These are phyloP conservation scores for Pichia terricola DNA, from an alignment of 1,139 yeast genomes.

Conservation along the genomic window DNA sequence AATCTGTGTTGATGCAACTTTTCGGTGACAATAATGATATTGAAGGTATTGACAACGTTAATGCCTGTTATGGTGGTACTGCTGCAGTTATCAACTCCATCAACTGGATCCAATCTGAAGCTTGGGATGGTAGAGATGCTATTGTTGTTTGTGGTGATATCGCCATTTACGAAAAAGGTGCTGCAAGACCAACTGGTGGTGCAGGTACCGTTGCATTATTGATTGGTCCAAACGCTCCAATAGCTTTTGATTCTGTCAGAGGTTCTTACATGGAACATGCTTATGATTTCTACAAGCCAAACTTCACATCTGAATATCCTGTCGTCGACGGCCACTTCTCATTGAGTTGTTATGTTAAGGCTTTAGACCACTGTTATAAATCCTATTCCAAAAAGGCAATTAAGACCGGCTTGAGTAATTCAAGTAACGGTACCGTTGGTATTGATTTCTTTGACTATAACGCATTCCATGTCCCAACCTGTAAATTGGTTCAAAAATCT, in stretches of 20 bases:
- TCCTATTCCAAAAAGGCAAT: slow-evolving; percentile 74
- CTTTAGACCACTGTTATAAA: slow-evolving; percentile 79
- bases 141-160: slow-evolving; percentile 96
- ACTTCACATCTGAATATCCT: slow-evolving; percentile 93
- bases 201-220: slow-evolving; percentile 94
- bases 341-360: slow-evolving; percentile 86
- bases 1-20: slow-evolving; percentile 91
- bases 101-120: slow-evolving; percentile 92
- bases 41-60: slow-evolving; percentile 93
- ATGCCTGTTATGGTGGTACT: slow-evolving; percentile 99
- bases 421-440: slow-evolving; percentile 44
- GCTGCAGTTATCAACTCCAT: slow-evolving; percentile 87
- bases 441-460: slow-evolving; percentile 77
- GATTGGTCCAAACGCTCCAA: slow-evolving; percentile 97
- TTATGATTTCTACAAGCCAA: slow-evolving; percentile 97
- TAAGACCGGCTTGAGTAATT: slow-evolving; percentile 40
- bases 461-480: slow-evolving; percentile 97
- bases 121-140: slow-evolving; percentile 99
- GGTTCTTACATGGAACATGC: slow-evolving; percentile 95
- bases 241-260: slow-evolving; percentile 79
- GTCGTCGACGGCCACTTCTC: slow-evolving; percentile 97
- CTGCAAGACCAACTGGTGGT: slow-evolving; percentile 99
- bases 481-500: slow-evolving; percentile 89
- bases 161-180: slow-evolving; percentile 94
- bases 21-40: slow-evolving; percentile 83